Evolutionary conservation across 192 early-diverging fungal species (phyloP).

Genomic region (Coemansia biformis): DNA sequence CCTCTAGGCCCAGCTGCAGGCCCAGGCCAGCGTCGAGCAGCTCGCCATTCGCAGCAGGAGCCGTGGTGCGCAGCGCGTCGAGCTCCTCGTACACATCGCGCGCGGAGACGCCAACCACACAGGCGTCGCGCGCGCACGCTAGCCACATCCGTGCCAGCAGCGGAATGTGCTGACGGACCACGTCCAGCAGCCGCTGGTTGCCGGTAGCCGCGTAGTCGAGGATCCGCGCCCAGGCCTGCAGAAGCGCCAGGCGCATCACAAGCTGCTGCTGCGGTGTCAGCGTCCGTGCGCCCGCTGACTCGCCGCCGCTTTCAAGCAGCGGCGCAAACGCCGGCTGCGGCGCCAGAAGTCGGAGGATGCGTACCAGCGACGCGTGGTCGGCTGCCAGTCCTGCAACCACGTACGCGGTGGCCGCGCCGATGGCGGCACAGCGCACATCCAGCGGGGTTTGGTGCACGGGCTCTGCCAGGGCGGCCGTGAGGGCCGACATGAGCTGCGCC

Average conservation of each 20-base stretch:
- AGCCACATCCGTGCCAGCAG: constrained; percentile 29
- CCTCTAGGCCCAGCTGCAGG: constrained; percentile 30
- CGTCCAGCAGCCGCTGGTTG: constrained; percentile 6
- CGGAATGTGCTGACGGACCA: constrained; percentile 17
- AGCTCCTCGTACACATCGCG: constrained; percentile 17
- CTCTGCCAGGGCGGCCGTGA: constrained; percentile 64
- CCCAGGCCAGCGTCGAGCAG: constrained; percentile 9
- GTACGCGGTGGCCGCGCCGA: constrained; percentile 21
- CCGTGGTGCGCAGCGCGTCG: neutral
- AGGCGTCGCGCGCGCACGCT: constrained; percentile 29
- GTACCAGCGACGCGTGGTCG: constrained; percentile 18
- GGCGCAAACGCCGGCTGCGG: constrained; percentile 17
- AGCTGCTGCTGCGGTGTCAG: constrained; percentile 21
- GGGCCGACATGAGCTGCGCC: constrained; percentile 87
- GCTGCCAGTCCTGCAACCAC: constrained; percentile 20
- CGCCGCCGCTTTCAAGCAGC: neutral
- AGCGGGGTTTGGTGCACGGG: neutral
- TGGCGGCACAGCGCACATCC: constrained; percentile 13
- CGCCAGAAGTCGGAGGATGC: constrained; percentile 33
- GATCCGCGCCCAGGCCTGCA: constrained; percentile 27
- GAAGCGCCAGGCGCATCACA: constrained; percentile 9
- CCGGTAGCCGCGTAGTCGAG: neutral
- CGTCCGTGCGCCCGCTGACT: neutral
- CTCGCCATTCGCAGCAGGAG: no score
- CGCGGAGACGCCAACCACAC: constrained; percentile 10